Conservation (phyloP, 2,329 filamentous ascomycete species). For the Arthrobotrys iridis region DNA sequence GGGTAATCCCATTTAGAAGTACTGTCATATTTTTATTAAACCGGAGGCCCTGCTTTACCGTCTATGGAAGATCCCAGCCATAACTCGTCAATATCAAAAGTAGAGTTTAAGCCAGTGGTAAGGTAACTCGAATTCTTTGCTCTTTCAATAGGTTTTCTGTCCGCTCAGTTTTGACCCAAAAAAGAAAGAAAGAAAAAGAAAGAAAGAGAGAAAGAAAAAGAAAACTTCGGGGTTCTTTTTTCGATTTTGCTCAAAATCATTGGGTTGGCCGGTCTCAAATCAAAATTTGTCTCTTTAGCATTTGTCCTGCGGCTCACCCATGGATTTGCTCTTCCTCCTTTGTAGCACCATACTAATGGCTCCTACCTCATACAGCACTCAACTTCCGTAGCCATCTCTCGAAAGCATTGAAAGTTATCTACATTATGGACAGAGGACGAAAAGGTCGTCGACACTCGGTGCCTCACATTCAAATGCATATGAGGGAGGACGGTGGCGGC, state of each 20-base stretch:
- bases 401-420: neutral
- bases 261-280: constrained; percentile 35
- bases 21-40: constrained; percentile 42
- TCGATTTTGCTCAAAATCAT: constrained; percentile 30
- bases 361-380: constrained; percentile 43
- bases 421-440: constrained; percentile 36
- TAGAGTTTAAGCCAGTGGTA: constrained; percentile 20
- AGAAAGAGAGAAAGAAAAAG: neutral
- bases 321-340: constrained; percentile 49
- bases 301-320: constrained; percentile 38
- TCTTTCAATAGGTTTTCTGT: constrained; percentile 21
- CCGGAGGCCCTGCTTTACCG: constrained; percentile 28
- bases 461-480: constrained; percentile 44
- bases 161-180: constrained; percentile 13
- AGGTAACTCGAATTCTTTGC: constrained; percentile 26
- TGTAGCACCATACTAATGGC: constrained; percentile 51
- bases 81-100: constrained; percentile 46
- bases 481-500: constrained; percentile 36
- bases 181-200: neutral
- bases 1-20: constrained; percentile 49
- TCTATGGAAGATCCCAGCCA: constrained; percentile 36
- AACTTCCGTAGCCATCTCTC: constrained; percentile 21
- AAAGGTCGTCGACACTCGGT: constrained; percentile 45
- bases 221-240: constrained; percentile 8
- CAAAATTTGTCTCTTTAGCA: constrained; percentile 46